Conservation (phyloP, 345 rosid species). For the Rhodamnia argentea region DNA sequence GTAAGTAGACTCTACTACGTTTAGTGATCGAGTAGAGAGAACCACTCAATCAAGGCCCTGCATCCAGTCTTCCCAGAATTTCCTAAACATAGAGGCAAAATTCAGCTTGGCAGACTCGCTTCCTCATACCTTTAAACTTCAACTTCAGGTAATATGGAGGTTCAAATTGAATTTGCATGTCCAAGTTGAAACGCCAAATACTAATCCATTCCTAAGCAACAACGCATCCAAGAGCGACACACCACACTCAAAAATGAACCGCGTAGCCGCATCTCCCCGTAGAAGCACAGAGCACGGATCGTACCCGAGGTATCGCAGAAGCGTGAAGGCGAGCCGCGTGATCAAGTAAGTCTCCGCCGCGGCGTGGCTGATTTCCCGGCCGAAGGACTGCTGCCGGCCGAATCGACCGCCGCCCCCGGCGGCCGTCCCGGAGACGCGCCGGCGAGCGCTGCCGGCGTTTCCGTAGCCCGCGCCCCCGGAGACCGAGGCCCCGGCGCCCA, state of each 20-base stretch:
- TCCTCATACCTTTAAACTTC: background rate
- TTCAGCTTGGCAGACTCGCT: background rate
- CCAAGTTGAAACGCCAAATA: background rate
- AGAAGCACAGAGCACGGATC: background rate
- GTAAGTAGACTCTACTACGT: background rate
- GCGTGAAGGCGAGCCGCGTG: constrained; percentile 64
- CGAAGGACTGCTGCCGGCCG: constrained; percentile 36
- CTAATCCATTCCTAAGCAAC: background rate
- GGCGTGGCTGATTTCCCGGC: constrained; percentile 56
- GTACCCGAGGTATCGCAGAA: constrained; percentile 81
- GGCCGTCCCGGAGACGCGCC: constrained; percentile 16
- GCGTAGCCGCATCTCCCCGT: background rate
- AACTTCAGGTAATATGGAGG: background rate
- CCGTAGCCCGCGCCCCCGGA: background rate
- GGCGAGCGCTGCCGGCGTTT: constrained; percentile 10
- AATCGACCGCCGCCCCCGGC: background rate
- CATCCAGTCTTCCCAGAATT: background rate
- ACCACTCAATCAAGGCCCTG: background rate
- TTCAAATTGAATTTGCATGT: background rate
- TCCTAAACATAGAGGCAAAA: background rate
- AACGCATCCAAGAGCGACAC: background rate
- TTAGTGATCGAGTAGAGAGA: background rate
- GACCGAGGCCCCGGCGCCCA: background rate
- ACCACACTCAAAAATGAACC: background rate
- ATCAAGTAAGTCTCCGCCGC: constrained; percentile 71